A percentile compares a stretch with the other conserved stretches of the same genome.
Conservation (phyloP, 768 basidiomycete genomes). For the Pholiota microspora region DNA sequence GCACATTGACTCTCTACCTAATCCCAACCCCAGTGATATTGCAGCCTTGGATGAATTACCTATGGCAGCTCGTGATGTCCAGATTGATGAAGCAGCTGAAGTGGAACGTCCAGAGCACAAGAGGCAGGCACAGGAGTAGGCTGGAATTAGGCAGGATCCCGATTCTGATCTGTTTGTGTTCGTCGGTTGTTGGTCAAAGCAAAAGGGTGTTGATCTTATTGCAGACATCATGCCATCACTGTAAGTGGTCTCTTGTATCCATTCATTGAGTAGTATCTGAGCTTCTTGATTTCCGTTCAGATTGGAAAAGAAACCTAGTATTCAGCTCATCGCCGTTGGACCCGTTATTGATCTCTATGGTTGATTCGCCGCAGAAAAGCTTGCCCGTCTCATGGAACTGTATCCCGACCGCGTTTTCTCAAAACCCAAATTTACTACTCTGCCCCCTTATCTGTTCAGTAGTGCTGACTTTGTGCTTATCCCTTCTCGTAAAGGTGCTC, state of each 20-base stretch:
- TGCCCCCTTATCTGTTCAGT: conserved; percentile 91
- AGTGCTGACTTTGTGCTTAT: conserved; percentile 96
- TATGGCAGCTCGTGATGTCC: conserved; percentile 63
- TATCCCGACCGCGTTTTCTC: conserved; percentile 93
- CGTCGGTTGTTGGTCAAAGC: conserved; percentile 97
- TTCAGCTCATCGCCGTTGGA: conserved; percentile 87
- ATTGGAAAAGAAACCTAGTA: conserved; percentile 79
- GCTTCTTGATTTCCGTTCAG: conserved; percentile 34
- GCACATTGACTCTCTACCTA: conserved; percentile 92
- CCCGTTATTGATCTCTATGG: conserved; percentile 96
- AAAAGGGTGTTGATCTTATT: conserved; percentile 95
- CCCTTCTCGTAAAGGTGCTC: conserved; percentile 93
- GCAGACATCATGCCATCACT: conserved; percentile 92
- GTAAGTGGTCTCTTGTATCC: too few relatives aligned
- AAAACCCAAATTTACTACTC: conserved; percentile 94
- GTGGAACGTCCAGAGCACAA: conserved; percentile 89
- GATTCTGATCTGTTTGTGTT: conserved; percentile 91
- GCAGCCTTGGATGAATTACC: conserved; percentile 86
- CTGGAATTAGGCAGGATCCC: conserved; percentile 88
- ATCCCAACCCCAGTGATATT: conserved; percentile 94
- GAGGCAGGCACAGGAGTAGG: conserved; percentile 94
- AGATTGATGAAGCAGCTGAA: conserved; percentile 80
- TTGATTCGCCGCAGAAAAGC: conserved; percentile 92
- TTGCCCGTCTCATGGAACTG: conserved; percentile 90
- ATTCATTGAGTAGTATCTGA: too few relatives aligned